Base-by-base conservation (phyloP, 805 yeast genomes). In the Pichia occidentalis region DNA sequence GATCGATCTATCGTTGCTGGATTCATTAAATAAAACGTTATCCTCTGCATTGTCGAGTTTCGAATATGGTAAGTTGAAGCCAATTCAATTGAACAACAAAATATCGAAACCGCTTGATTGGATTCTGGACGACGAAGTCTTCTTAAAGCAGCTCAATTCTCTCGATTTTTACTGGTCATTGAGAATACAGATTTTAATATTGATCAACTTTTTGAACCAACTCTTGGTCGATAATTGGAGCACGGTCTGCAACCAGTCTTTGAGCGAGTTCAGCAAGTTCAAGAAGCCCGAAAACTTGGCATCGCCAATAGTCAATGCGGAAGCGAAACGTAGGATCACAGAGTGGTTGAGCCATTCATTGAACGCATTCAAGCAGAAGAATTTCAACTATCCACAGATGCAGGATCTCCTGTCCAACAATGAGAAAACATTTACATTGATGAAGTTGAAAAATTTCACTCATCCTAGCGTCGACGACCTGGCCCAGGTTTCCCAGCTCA, bases 361-460 rank as follows among this genome's bases (percentile, higher is more conserved):
- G 7, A 32, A 23, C 24, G 18, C 24, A 9, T 29, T 35, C 7
- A 24, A 37, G 21, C 31, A 32, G 10, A 30, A 27, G 7, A 25
- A 35, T 11, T 40, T 32, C n/a, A 34, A 37, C 21, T 18, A 7
- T n/a, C 7, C 11, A 3, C 34, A 39, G 26, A 13, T 53, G 3
- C 36, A 34, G 1, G 47, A 51, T 23, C 32, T 53, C 3, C 26
- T 53, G 7, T 30, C 48, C 9, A 46, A 47, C 4, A 50, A 50
- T 11, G 61, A 57, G 32, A 14, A 40, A 24, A 45, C 50, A 10
- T 60, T 61, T 58, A 41, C 49, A 5, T 36, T 37, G 1, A 47
- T 60, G 50, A 60, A 60, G 45, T 32, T 59, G 34, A 51, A 50
- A 32, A 48, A 45, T 30, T 59, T 58, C 36, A 49, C 43, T 24